Conservation (phyloP, 1,139 yeast species). For the Suhomyces wounanorum region DNA sequence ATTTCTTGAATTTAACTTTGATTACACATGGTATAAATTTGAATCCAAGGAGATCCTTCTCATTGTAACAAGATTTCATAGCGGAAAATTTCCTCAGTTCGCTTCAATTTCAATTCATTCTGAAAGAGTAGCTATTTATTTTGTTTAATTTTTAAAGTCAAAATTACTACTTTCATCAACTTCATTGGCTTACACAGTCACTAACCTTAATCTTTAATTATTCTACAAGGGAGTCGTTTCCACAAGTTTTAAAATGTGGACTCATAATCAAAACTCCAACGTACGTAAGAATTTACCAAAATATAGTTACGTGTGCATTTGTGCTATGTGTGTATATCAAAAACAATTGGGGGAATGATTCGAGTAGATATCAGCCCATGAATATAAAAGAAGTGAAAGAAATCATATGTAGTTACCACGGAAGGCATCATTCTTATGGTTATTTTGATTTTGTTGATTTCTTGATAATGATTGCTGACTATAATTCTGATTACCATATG, state of each 20-base stretch:
- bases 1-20: too few species aligned
- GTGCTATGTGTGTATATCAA: not conserved
- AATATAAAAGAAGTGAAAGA: slow-evolving; percentile 6
- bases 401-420: slow-evolving; percentile 13
- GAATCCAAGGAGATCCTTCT: too few species aligned
- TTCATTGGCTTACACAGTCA: too few species aligned
- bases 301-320: slow-evolving; percentile 1
- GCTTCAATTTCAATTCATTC: not conserved
- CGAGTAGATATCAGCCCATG: not conserved
- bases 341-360: not conserved
- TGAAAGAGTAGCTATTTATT: not conserved
- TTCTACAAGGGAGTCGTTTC: too few species aligned
- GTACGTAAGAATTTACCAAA: not conserved
- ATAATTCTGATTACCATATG: slow-evolving; percentile 12
- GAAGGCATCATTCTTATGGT: slow-evolving; percentile 6
- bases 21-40: too few species aligned
- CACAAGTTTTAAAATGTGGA: too few species aligned
- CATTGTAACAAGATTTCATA: too few species aligned
- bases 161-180: not conserved
- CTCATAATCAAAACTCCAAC: not conserved
- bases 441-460: slow-evolving; percentile 1
- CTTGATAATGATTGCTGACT: slow-evolving; percentile 2
- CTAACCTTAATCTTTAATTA: too few species aligned
- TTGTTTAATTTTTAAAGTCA: not conserved
- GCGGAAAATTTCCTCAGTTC: too few species aligned